Conservation (phyloP, 352 stramenopile genomes). For the Phytophthora syringae region DNA sequence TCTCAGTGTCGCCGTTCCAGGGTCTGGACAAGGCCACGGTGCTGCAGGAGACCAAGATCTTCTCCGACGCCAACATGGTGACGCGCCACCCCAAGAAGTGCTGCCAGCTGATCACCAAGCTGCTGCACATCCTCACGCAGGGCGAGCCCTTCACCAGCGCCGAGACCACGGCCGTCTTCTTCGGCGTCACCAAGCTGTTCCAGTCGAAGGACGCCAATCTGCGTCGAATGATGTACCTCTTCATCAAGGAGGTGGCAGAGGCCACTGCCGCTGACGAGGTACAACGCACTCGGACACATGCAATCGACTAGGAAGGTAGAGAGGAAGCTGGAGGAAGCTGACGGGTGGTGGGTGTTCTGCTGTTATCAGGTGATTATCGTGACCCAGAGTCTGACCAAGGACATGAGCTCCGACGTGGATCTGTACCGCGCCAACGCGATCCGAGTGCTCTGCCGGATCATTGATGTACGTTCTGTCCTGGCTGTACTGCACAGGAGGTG, state of each 20-base stretch:
- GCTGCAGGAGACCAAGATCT: constrained; percentile 98
- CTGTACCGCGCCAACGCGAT: constrained; percentile 99
- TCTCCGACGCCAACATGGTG: constrained; percentile 98
- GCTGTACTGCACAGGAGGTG: neutral
- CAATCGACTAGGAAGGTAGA: neutral
- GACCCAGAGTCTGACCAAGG: constrained; percentile 98
- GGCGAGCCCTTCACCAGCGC: constrained; percentile 96
- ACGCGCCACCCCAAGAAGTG: constrained; percentile 97
- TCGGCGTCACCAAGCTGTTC: constrained; percentile 99
- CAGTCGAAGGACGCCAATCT: constrained; percentile 98
- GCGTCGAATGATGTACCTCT: constrained; percentile 99
- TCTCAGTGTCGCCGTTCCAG: constrained; percentile 92
- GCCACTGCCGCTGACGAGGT: constrained; percentile 88
- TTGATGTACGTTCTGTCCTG: constrained; percentile 67
- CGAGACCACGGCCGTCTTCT: constrained; percentile 99
- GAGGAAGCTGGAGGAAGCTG: constrained; percentile 10
- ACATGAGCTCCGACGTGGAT: constrained; percentile 99
- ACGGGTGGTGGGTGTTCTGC: constrained; percentile 26
- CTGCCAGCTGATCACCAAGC: constrained; percentile 99
- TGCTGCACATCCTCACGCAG: constrained; percentile 98
- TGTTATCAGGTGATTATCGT: constrained; percentile 98
- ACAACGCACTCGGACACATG: constrained; percentile 6
- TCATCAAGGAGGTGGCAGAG: constrained; percentile 98
- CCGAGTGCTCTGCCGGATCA: constrained; percentile 96
- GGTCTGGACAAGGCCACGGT: constrained; percentile 96